Evolutionary conservation across 805 yeast genomes (phyloP).

Genomic region (Wickerhamiella spandovensis): DNA sequence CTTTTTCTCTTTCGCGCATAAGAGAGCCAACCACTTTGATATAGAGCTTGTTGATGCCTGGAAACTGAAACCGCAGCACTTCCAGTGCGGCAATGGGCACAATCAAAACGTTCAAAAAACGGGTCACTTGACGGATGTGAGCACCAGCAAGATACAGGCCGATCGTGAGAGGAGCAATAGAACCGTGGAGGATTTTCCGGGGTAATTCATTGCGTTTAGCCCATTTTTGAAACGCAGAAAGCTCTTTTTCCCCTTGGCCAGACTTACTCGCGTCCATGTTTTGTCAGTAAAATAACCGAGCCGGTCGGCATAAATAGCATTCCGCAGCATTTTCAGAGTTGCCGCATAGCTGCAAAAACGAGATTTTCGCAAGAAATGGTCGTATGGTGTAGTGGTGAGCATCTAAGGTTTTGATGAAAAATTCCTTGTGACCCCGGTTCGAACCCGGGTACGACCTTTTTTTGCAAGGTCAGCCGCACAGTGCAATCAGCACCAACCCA

Average conservation of each 20-base stretch:
- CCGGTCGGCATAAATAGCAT: not conserved
- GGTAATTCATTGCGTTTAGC: conserved; percentile 77
- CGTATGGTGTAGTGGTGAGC: conserved; percentile 12
- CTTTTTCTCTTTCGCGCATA: conserved; percentile 72
- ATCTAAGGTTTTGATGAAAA: conserved; percentile 7
- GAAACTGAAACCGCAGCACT: conserved; percentile 46
- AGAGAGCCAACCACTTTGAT: conserved; percentile 61
- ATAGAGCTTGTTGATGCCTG: conserved; percentile 50
- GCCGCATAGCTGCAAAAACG: not conserved
- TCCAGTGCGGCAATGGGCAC: conserved; percentile 49
- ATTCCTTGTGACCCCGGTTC: conserved; percentile 15
- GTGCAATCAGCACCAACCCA: too few relatives aligned
- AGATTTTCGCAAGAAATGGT: conserved; percentile 1
- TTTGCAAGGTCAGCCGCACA: too few relatives aligned
- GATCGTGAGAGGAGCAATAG: conserved; percentile 73
- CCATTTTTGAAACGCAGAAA: conserved; percentile 23
- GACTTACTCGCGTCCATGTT: not conserved
- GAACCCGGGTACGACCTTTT: conserved; percentile 18
- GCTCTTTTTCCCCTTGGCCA: not conserved
- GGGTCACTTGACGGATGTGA: conserved; percentile 41
- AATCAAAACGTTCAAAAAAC: conserved; percentile 45
- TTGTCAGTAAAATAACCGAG: not conserved
- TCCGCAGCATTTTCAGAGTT: not conserved
- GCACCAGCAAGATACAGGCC: conserved; percentile 54
- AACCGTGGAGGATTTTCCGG: conserved; percentile 75